These are phyloP conservation scores for Mucor irregularis DNA, from an alignment of 371 early-diverging fungal species.

Conservation along the genomic window DNA sequence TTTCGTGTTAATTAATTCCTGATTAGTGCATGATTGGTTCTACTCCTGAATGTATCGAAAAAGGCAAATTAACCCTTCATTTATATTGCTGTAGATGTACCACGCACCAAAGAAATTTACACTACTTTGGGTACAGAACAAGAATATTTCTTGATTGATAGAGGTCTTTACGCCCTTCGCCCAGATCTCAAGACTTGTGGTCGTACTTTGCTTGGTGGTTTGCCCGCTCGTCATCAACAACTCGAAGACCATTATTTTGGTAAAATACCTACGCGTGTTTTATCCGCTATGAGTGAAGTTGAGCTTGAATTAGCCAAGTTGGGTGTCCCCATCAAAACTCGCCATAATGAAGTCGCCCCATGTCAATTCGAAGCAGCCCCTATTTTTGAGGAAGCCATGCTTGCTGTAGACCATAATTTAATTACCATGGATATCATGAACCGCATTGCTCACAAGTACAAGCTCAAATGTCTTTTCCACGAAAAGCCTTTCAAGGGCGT, in stretches of 20 bases:
- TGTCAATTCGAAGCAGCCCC: conserved; percentile 98
- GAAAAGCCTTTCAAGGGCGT: conserved; percentile 99
- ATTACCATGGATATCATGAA: conserved; percentile 96
- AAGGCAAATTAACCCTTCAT: not conserved
- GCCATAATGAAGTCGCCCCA: conserved; percentile 99
- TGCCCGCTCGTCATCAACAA: conserved; percentile 98
- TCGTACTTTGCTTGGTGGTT: conserved; percentile 89
- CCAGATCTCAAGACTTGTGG: conserved; percentile 97
- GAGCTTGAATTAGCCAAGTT: conserved; percentile 92
- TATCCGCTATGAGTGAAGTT: conserved; percentile 89
- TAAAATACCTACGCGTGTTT: conserved; percentile 90
- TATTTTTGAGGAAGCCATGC: conserved; percentile 93
- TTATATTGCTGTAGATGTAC: not conserved
- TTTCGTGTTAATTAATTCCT: too few relatives aligned
- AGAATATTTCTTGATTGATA: conserved; percentile 97
- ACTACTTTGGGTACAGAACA: conserved; percentile 97
- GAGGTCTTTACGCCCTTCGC: conserved; percentile 85
- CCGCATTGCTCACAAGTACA: conserved; percentile 96
- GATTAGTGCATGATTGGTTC: too few relatives aligned
- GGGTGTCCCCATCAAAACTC: conserved; percentile 98
- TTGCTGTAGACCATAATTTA: conserved; percentile 99
- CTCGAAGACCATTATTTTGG: conserved; percentile 99
- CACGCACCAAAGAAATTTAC: conserved; percentile 73
- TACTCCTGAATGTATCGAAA: too few relatives aligned
- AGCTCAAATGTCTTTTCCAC: conserved; percentile 96